Evolutionary conservation across 116 monocot species (phyloP), one percentile per base, ranked within the genome.

Genomic region (Iris pallida): DNA sequence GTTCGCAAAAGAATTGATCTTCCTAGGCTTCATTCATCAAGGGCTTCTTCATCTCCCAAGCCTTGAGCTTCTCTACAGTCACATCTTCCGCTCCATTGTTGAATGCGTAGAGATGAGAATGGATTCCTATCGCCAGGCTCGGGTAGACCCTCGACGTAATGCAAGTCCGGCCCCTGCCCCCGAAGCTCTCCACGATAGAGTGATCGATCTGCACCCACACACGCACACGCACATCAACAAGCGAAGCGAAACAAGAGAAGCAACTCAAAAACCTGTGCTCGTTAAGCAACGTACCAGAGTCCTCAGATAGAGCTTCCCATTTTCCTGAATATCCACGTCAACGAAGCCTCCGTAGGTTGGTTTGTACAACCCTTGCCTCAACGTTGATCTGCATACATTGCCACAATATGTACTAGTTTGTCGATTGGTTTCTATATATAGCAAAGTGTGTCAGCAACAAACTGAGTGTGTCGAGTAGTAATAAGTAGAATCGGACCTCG

Each of bases 261-360:
- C 7, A 57, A 15, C 15, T 17, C 0, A 6, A 57, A 16, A 15
- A 5, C 15, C 16, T 6, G 8, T 57, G 8, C 16, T 15, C 19
- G 18, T 16, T 45, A 68, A 19, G 12, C 68, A 69, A 76, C 71
- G 3, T 73, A 88, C 81, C 74, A 84, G 57, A 12, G 53, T 73
- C 16, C 84, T 75, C 8, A 88, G 65, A 20, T 83, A 82, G 14
- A 88, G 80, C 8, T 44, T 80, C 41, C 64, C 41, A 47, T 68
- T 84, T 8, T 73, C 76, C 8, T 13, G 66, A 1, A 91, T 66
- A 16, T 87, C 80, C 0, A 73, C 51, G 51, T 91, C 75, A 8
- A 91, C 83, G 41, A 73, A 78, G 11, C 88, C 85, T 46, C 85
- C 91, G 30, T 75, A 91, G 8, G 62, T 70, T 54, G 78, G 85